Conservation (phyloP, 1,139 yeast genomes). For the Eremothecium gossypii region DNA sequence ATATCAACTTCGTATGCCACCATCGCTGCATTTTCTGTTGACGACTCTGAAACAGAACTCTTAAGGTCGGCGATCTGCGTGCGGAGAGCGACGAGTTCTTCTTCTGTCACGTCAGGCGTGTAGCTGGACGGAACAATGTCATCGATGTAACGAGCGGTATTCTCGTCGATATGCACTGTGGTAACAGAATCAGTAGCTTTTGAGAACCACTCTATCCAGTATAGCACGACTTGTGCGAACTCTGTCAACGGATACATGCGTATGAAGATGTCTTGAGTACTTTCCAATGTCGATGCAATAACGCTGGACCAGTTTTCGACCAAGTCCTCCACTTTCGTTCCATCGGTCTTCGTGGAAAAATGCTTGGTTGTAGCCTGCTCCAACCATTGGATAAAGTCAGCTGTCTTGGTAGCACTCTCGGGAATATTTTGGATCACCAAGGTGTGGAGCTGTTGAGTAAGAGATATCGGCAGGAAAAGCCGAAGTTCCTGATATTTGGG, state of each 20-base stretch:
- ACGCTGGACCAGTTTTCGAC: conserved; percentile 1
- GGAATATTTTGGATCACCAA: conserved; percentile 6
- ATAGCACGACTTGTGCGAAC: conserved; percentile 1
- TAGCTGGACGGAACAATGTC: conserved; percentile 7
- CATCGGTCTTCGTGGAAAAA: not conserved
- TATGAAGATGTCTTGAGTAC: conserved; percentile 16
- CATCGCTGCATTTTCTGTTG: conserved; percentile 8
- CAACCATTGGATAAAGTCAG: conserved; percentile 1
- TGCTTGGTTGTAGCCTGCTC: not conserved
- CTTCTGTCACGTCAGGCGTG: not conserved
- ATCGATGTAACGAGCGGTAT: conserved; percentile 14
- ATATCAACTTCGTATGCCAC: conserved; percentile 47
- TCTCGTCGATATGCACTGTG: conserved; percentile 15
- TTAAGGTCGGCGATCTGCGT: conserved; percentile 3
- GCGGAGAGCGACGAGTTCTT: conserved; percentile 5
- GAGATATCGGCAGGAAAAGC: conserved; percentile 20
- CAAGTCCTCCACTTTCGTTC: not conserved
- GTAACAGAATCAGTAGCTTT: conserved; percentile 6
- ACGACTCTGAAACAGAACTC: conserved; percentile 1
- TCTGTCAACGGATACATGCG: conserved; percentile 8
- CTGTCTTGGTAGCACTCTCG: conserved; percentile 1
- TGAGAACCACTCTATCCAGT: conserved; percentile 3
- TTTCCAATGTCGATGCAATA: not conserved
- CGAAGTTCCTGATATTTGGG: conserved; percentile 15
- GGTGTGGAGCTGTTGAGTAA: conserved; percentile 21